phyloP scores from a whole-genome alignment of 495 filamentous ascomycete genomes.

The Xeromyces bisporus region DNA sequence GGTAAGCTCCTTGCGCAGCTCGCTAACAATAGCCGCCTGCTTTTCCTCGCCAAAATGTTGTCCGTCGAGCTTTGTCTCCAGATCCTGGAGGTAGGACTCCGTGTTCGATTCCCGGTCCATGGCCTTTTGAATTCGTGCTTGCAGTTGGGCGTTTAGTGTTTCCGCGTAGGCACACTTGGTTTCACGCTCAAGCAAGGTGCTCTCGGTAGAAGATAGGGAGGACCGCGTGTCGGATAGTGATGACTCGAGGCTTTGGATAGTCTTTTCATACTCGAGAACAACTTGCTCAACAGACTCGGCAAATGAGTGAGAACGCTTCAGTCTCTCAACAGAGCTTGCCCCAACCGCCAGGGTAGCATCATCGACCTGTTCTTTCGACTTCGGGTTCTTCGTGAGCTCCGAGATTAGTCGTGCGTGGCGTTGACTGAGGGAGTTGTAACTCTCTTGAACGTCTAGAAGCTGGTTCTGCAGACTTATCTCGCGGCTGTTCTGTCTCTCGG shows the following conservation, averaged over 20 bases:
- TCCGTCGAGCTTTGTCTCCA: conserved; percentile 78
- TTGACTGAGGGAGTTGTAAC: conserved; percentile 76
- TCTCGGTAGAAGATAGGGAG: conserved; percentile 69
- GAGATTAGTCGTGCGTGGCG: conserved; percentile 91
- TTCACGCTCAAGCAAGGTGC: conserved; percentile 77
- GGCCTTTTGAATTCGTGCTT: conserved; percentile 72
- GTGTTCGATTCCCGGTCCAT: conserved; percentile 78
- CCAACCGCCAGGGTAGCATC: conserved; percentile 43
- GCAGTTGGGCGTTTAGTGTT: conserved; percentile 78
- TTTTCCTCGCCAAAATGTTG: conserved; percentile 86
- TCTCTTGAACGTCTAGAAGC: conserved; percentile 82
- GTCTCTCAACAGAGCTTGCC: conserved; percentile 68
- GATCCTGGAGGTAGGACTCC: conserved; percentile 77
- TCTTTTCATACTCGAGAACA: conserved; percentile 96
- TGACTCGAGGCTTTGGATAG: conserved; percentile 83
- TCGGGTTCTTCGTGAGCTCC: conserved; percentile 73
- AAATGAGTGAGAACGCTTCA: conserved; percentile 89
- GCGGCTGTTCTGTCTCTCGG: conserved; percentile 63
- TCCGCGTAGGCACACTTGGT: conserved; percentile 83
- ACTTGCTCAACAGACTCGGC: conserved; percentile 90
- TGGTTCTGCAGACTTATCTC: conserved; percentile 91
- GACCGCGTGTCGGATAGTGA: conserved; percentile 80
- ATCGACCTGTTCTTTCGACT: conserved; percentile 40
- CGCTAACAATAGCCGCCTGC: conserved; percentile 64
- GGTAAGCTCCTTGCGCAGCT: conserved; percentile 80